Conservation (phyloP, 495 filamentous ascomycete genomes). For the Friedmanniomyces endolithicus region DNA sequence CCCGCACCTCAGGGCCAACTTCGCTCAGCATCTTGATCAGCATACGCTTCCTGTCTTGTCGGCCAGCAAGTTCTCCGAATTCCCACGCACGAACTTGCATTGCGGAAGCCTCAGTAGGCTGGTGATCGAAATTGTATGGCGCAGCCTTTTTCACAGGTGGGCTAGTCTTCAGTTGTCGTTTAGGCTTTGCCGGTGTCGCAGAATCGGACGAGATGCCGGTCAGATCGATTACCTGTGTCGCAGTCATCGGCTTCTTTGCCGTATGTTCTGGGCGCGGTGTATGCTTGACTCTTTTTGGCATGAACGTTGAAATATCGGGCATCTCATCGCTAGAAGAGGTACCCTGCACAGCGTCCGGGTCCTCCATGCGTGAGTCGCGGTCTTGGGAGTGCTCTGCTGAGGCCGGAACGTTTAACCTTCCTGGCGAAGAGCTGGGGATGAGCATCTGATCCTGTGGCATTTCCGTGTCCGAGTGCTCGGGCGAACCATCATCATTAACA, state of each 20-base stretch:
- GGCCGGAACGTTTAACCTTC: background rate
- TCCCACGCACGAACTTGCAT: slow-evolving; percentile 21
- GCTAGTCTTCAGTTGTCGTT: background rate
- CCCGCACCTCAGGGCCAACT: background rate
- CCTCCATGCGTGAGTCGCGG: background rate
- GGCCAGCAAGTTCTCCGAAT: slow-evolving; percentile 12
- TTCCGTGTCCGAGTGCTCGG: background rate
- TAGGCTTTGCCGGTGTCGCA: background rate
- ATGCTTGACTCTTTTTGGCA: background rate
- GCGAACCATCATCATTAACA: background rate
- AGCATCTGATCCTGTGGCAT: background rate
- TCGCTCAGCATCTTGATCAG: slow-evolving; percentile 25
- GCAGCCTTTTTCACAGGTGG: background rate
- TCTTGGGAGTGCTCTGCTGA: background rate
- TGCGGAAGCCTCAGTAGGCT: background rate
- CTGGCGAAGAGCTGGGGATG: background rate
- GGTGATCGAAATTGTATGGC: background rate
- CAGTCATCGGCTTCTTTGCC: background rate
- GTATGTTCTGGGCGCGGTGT: background rate
- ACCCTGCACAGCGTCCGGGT: background rate
- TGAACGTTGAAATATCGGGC: slow-evolving; percentile 1
- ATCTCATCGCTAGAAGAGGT: background rate
- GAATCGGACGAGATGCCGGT: slow-evolving; percentile 4
- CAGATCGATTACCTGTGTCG: background rate
- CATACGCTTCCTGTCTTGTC: slow-evolving; percentile 20